Evolutionary conservation across 805 yeast species (phyloP), one percentile per base, ranked within the genome.

Genomic region (Yarrowia sp.): DNA sequence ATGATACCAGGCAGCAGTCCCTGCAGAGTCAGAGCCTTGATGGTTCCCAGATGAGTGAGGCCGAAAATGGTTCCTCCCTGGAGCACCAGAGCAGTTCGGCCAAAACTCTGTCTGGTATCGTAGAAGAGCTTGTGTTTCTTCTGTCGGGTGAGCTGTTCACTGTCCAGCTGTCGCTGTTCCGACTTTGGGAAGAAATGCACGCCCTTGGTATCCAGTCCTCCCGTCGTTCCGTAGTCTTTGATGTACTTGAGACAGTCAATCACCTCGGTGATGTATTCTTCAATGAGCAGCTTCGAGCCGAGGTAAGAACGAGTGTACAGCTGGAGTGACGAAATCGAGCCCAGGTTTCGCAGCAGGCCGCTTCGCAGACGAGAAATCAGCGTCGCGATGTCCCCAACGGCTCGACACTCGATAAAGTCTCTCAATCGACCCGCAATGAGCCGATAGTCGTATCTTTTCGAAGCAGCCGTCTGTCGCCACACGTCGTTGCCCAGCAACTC

Each of bases 1-100:
- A 94, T 86, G 2, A 95, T 90, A 49, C 89, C 80, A 0, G 99
- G 99, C 64, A 95, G 80, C 44, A 93, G 78, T 0, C 90, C 88
- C 70, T 89, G 87, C 71, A 84, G 83, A 69, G 88, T 85, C n/a
- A 95, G 80, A 0, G 95, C 94, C 70, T 89, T 89, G 9, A 94
- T 90, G 1, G 93, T 97, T 1, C 99, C 99, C 42, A 95, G 75
- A 76, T 95, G 99, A 73, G 97, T 93, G 70, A 95, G 79, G 0
- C 99, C 98, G 79, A 94, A 95, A 24, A 95, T 79, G 0, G 98
- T 90, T 1, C 99, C 98, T 36, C 99, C 99, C 77, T 95, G 98
- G 33, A 95, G 80, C 44, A 94, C 85, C 68, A 95, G 80, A 0
- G 98, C 98, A 0, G 98, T 92, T 58, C 91, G 85, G 0, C 99